Evolutionary conservation across 371 early-diverging fungal genomes (phyloP), one percentile per base, ranked within the genome.

Genomic region (Paraphysoderma sedebokerense): DNA sequence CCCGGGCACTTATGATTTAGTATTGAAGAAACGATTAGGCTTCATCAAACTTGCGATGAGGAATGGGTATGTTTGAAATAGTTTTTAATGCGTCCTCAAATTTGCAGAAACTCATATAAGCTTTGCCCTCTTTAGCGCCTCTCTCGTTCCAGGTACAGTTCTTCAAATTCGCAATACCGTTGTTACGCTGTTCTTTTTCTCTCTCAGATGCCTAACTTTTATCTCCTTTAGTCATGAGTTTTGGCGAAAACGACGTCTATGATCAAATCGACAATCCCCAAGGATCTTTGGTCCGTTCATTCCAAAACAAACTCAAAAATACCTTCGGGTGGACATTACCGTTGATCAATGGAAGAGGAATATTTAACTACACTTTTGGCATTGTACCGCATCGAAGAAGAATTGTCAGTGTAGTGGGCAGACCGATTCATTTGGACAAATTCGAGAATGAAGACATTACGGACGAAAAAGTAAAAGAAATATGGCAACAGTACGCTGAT

Each of bases 231-330:
- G n/a, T 76, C 0, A 74, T 79, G 51, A 69, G 74, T 0, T 85
- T 88, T 68, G 87, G 87, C 31, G 87, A 88, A 57, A 87, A 85
- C 57, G 82, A 86, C 29, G 51, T 86, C 12, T 86, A 76, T 49
- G 70, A 72, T 38, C 76, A 80, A 35, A 59, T 78, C 26, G 66
- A 67, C 49, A 74, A 72, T 42, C 41, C 54, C 33, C 32, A 61
- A 22, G 70, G 67, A 13, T 70, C 78, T 15, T 54, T 55, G 37
- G 36, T 79, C 5, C 70, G 67, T 29, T 42, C 57, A n/a, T 30
- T 74, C 30, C 83, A 84, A 50, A 66, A 70, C 31, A 59, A 66
- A 51, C 50, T 81, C 53, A 72, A 82, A 56, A 54, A 66, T 0
- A 46, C 62, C 5, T 59, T 72, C 31, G 82, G 78, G 31, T 82